Base-by-base conservation (phyloP, 164 flowering plant genomes). In the Stephania yunnanensis region DNA sequence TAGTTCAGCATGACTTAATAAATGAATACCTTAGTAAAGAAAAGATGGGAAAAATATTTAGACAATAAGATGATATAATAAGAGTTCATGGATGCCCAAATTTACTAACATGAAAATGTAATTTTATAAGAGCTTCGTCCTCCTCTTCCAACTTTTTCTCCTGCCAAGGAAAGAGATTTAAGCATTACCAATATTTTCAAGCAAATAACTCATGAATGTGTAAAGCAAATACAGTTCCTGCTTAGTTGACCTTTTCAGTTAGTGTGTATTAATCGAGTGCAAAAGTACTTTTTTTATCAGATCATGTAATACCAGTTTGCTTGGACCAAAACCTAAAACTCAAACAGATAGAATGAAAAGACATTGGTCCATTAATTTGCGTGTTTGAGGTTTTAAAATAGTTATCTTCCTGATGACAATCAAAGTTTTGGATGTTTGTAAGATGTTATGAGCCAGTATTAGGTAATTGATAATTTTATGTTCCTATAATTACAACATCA, bases 51-150 rank as follows among this genome's bases (percentile, higher is more conserved):
- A n/a, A 45, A 73, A 73, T 6, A 61, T 70, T 36, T 29, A 71
- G 65, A 61, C 58, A 36, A 52, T 12, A 68, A 36, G 30, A n/a
- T 20, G 63, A 46, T 3, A 30, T 42, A 13, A 52, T 36, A 30
- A 73, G 50, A 58, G 61, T 50, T 55, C 46, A 55, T 0, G 52
- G 68, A 52, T 2, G 11, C 17, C 29, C 45, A 36, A 55, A n/a
- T 67, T 25, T 25, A 81, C 91, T 85, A 5, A 89, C 97, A 36
- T 36, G 42, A 36, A 36, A 36, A 36, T 36, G 42, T 4, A 36
- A 36, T 36, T 4, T 36, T 36, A 36, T 36, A 36, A 36, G 42
- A 2, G 42, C 42, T 36, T 36, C 42, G 42, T 36, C 42, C 4
- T 36, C 42, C 42, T 36, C 42, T 36, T 36, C 42, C 42, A 36